Base-by-base conservation (phyloP, 179 eudicot species). In the Vitellaria paradoxa region DNA sequence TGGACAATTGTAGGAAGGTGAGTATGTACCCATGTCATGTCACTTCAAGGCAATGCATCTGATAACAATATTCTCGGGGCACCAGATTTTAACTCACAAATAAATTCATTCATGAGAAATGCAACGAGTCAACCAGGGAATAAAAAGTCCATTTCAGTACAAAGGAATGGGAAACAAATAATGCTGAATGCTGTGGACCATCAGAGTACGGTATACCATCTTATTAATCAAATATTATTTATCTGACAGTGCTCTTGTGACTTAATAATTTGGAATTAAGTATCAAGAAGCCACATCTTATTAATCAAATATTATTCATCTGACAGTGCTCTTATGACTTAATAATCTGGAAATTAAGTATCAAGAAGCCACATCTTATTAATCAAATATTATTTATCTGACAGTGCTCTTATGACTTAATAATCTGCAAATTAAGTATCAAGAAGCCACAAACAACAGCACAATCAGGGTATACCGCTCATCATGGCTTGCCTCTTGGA, bases 401-500 rank as follows among this genome's bases (percentile, higher is more conserved):
- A 26, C 47, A 26, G 13, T 17, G 63, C 45, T 71, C 62, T 71
- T 17, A 55, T 52, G 42, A 26, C 3, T 71, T 8, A 4, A 71
- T 52, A 40, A 30, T 56, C 49, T 55, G 1, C 3, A 50, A 53
- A 17, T 17, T 9, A 55, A 55, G 18, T 30, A 42, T 42, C 26
- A 57, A 30, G 21, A 55, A 30, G 53, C 50, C 21, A 18, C n/a
- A 26, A 55, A 37, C 30, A 15, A 52, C 18, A 50, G n/a, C 10
- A 15, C 10, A 76, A 52, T n/a, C 45, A 60, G 17, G 72, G 72
- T 64, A 65, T 88, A 96, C 99, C 98, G 70, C 79, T 89, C 87
- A 89, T 78, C 70, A 93, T 77, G 50, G 99, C 98, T 79, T 91
- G 99, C 85, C 88, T 96, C 91, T 96, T 96, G 77, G 99, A 90